Base-by-base conservation (phyloP, 192 early-diverging fungal species). In the Mycoemilia scoparia region DNA sequence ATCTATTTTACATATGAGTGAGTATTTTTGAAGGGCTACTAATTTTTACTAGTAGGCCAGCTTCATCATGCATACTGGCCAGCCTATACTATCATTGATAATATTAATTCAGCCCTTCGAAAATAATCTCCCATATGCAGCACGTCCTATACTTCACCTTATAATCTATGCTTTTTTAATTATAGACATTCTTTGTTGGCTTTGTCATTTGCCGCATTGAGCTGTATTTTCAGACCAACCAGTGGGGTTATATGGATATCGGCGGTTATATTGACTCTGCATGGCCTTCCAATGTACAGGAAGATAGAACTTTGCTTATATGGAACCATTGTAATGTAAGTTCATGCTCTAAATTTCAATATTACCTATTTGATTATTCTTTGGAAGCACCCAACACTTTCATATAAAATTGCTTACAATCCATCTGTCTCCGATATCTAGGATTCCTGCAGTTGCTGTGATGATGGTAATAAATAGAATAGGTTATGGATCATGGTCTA, bases 181-280 rank as follows among this genome's bases (percentile, higher is more conserved):
- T n/a, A n/a, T 16, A 59, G 51, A 8, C 42, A 64, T n/a, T 38
- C 64, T 25, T 20, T 36, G 13, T 39, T 63, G 3, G 61, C 82
- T 0, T 57, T 96, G 6, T 27, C 38, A 1, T 62, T 82, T 29
- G 92, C 90, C 4, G 79, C 81, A 1, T 24, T 82, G 4, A 70
- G 74, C 0, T 95, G 92, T 50, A 63, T 95, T 19, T 46, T 91
- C 24, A 67, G 92, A 18, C 90, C 90, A 3, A 97, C 92, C 6
- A 87, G 79, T 37, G 87, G 63, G 3, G 46, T 84, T 3, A 43
- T 91, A 17, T 97, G 92, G 92, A 32, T 82, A 1, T 79, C 69
- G 39, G 52, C 86, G 10, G 87, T 83, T 4, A 7, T 66, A 1
- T 38, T 58, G 3, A 57, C 90, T 9, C 21, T 88, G 1, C 24